A percentile compares a stretch with the other conserved stretches of the same genome.
Conservation (phyloP, 129 eudicot genomes). For the Dittrichia graveolens region DNA sequence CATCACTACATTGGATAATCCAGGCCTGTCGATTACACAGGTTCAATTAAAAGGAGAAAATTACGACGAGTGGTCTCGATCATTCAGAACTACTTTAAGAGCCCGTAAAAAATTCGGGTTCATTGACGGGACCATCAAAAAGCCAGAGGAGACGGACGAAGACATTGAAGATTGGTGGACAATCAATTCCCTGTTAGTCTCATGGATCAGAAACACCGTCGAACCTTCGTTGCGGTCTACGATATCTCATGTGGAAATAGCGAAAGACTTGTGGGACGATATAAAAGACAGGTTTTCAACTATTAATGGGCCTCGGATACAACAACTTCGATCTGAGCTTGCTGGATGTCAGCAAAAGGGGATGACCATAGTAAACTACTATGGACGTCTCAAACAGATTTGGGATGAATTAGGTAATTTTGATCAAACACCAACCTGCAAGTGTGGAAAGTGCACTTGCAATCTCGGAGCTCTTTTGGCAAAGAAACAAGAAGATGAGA, state of each 20-base stretch:
- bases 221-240: slow-evolving; percentile 10
- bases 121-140: background rate
- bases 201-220: background rate
- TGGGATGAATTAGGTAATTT: background rate
- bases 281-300: background rate
- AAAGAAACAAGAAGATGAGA: slow-evolving; percentile 15
- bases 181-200: background rate
- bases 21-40: background rate
- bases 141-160: background rate
- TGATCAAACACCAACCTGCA: background rate
- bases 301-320: background rate
- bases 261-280: background rate
- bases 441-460: background rate
- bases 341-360: background rate
- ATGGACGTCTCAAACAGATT: slow-evolving; percentile 6
- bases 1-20: background rate
- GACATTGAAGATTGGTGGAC: slow-evolving; percentile 6
- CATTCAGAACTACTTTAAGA: background rate
- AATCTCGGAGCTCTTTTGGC: background rate
- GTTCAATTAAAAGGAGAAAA: background rate
- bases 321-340: background rate
- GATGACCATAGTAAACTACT: slow-evolving; percentile 11
- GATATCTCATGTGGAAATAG: background rate
- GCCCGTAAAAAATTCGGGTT: background rate
- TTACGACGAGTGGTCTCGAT: background rate